These are phyloP conservation scores for Aspergillus asperescens DNA, from an alignment of 495 filamentous ascomycete species.

Conservation along the genomic window DNA sequence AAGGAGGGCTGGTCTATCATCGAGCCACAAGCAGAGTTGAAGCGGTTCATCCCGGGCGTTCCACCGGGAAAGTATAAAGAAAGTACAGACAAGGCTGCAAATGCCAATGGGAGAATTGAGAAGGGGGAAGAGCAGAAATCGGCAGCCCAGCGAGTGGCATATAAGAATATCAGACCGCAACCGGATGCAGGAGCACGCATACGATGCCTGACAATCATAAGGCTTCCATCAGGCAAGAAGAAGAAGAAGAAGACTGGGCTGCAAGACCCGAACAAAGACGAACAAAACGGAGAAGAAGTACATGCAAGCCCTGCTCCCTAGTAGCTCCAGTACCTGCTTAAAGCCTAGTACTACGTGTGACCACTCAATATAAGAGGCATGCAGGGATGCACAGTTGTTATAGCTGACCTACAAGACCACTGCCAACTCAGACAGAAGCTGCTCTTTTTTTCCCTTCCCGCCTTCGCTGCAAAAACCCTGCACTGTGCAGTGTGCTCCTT, in stretches of 20 bases:
- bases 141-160: slow-evolving; percentile 3
- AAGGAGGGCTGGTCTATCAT: slow-evolving; percentile 24
- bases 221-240: neutral
- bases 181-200: neutral
- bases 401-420: neutral
- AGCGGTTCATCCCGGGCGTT: slow-evolving; percentile 23
- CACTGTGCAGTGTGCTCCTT: slow-evolving; percentile 9
- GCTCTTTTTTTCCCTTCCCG: slow-evolving; percentile 1
- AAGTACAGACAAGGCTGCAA: neutral
- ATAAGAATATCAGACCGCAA: slow-evolving; percentile 1
- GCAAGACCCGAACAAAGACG: neutral
- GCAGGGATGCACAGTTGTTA: slow-evolving; percentile 3
- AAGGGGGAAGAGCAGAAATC: slow-evolving; percentile 1
- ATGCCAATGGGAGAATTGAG: slow-evolving; percentile 3
- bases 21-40: slow-evolving; percentile 16
- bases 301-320: neutral
- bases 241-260: slow-evolving; percentile 8
- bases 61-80: neutral
- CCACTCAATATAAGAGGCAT: slow-evolving; percentile 15
- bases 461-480: slow-evolving; percentile 17
- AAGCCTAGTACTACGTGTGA: slow-evolving; percentile 13
- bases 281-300: neutral
- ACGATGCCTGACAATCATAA: neutral
- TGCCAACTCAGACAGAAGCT: slow-evolving; percentile 23
- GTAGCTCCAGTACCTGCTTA: slow-evolving; percentile 6